These are phyloP conservation scores for Mycena latifolia DNA, from an alignment of 768 basidiomycete genomes.

Conservation along the genomic window DNA sequence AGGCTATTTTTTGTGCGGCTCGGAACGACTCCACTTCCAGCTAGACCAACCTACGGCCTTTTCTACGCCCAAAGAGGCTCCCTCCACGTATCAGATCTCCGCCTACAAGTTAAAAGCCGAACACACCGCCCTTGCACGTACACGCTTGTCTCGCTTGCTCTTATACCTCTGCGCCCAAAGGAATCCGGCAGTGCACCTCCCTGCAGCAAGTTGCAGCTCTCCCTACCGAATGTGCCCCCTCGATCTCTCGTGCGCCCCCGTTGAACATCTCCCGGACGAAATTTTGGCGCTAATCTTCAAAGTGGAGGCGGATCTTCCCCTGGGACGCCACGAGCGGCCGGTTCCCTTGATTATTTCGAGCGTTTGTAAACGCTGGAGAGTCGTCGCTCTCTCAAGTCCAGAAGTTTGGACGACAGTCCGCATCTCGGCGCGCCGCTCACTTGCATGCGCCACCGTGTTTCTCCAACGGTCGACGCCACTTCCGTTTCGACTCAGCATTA, in stretches of 20 bases:
- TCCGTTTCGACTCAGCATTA: constrained; percentile 7
- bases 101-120: neutral
- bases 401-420: constrained; percentile 15
- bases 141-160: neutral
- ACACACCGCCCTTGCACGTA: neutral
- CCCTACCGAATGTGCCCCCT: neutral
- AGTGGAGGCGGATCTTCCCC: constrained; percentile 8
- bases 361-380: constrained; percentile 10
- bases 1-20: too few species aligned
- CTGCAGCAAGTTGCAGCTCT: neutral
- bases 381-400: neutral
- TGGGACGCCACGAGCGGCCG: neutral
- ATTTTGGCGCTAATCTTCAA: constrained; percentile 14
- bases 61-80: neutral
- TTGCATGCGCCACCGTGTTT: neutral
- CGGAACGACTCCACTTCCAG: too few species aligned
- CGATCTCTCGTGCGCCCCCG: neutral
- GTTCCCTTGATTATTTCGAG: neutral
- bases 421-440: neutral
- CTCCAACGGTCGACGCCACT: neutral
- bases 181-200: too few species aligned
- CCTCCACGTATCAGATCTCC: neutral
- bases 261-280: constrained; percentile 5
- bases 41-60: neutral
- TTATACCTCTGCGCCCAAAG: too few species aligned